Base-by-base conservation (phyloP, 768 basidiomycete genomes). In the Suillus bovinus region DNA sequence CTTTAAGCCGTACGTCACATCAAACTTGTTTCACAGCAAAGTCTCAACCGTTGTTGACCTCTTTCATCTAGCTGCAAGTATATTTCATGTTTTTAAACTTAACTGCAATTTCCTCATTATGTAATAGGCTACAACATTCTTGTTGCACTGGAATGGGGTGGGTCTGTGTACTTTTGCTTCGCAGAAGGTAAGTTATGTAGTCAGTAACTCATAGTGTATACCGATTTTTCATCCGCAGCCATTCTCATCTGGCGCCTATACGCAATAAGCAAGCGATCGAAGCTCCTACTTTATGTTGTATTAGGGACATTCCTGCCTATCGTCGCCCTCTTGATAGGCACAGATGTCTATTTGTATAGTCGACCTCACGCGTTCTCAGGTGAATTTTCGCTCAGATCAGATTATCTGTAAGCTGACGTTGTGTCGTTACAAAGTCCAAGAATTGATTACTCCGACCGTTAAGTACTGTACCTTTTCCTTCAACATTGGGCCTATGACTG, bases 211-310 rank as follows among this genome's bases (percentile, higher is more conserved):
- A 24, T 55, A 7, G 4, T 38, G 16, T 9, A 5, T 38, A 33
- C 16, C 9, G 16, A 55, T 20, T 17, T 38, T 11, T 2, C 24
- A 38, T 38, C 24, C 13, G 36, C 9, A 55, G 54, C 24, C 33
- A 34, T 54, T 34, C 52, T 54, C 7, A 54, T 54, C 13, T 54
- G 52, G 52, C 33, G 52, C 34, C 52, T 54, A 7, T 34, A 54
- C 52, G 33, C 33, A 54, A 1, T 54, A 16, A 34, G 6, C n/a
- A 22, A 22, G 7, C 52, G 5, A 34, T 34, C 52, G 20, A 54
- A 54, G 1, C 33, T 33, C 33, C n/a, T 54, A 14, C 52, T 54
- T 8, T 54, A 34, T 22, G 33, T 22, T 22, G 1, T 22, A 54
- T 3, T 34, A 8, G 33, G 52, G 3, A 2, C 13, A 4, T 54